Conservation (phyloP, 2,329 filamentous ascomycete species). For the Tolypocladium cylindrosporum region DNA sequence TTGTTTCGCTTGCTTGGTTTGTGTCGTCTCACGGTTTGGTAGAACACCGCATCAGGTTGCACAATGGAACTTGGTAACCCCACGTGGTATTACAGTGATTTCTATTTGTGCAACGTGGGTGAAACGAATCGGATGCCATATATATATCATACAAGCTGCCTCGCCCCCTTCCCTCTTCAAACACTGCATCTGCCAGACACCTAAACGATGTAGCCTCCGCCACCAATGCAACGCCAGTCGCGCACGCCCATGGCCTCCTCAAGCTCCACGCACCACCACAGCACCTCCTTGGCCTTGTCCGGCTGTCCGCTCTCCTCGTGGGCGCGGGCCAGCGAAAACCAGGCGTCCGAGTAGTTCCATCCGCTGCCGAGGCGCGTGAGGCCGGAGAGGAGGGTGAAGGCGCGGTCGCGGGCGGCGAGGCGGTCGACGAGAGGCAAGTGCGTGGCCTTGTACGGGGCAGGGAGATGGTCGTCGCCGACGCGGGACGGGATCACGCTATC, state of each 20-base stretch:
- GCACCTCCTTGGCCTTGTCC: slow-evolving; percentile 80
- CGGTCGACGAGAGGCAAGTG: slow-evolving; percentile 67
- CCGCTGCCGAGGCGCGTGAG: slow-evolving; percentile 77
- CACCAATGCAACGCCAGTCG: slow-evolving; percentile 62
- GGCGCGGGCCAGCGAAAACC: slow-evolving; percentile 78
- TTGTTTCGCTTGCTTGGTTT: background rate
- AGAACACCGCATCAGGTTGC: background rate
- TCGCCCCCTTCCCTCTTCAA: background rate
- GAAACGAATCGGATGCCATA: background rate
- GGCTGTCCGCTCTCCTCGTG: slow-evolving; percentile 80
- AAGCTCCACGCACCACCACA: slow-evolving; percentile 97
- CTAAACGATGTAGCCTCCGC: slow-evolving; percentile 51
- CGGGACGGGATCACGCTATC: slow-evolving; percentile 4
- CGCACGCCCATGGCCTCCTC: slow-evolving; percentile 77
- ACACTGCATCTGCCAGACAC: background rate
- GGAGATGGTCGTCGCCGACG: slow-evolving; percentile 30
- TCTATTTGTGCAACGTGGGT: background rate
- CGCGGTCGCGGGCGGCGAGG: slow-evolving; percentile 81
- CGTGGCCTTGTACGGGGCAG: slow-evolving; percentile 43
- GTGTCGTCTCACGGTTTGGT: background rate
- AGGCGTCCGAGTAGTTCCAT: slow-evolving; percentile 90
- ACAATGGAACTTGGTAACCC: background rate
- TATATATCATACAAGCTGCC: background rate
- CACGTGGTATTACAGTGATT: background rate
- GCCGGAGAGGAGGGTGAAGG: slow-evolving; percentile 70